A percentile compares a stretch with the other conserved stretches of the same genome.
Evolutionary conservation across 805 yeast genomes (phyloP).

Genomic region (Saccharomycopsis olivae): DNA sequence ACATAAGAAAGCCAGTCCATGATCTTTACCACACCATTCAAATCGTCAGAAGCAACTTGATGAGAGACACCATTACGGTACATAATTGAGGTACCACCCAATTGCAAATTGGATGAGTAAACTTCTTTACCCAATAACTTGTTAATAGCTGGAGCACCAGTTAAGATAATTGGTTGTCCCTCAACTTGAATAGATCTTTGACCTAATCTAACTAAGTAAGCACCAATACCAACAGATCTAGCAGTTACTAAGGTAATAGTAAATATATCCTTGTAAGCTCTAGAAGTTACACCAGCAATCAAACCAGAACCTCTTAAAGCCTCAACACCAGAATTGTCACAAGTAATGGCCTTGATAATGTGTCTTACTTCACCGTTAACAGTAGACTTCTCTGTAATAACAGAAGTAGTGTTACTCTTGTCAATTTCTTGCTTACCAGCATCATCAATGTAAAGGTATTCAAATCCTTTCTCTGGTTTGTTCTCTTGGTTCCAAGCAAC

Average conservation of each 20-base stretch:
- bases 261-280: constrained; percentile 95
- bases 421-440: constrained; percentile 50
- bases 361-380: constrained; percentile 79
- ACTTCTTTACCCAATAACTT: constrained; percentile 95
- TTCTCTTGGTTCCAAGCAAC: constrained; percentile 85
- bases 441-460: constrained; percentile 70
- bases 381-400: constrained; percentile 67
- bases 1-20: constrained; percentile 92
- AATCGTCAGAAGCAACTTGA: constrained; percentile 90
- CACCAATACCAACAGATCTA: constrained; percentile 99
- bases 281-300: constrained; percentile 97
- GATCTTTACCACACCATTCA: constrained; percentile 91
- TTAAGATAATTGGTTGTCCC: constrained; percentile 95
- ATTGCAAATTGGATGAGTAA: constrained; percentile 90
- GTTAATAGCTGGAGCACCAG: constrained; percentile 99
- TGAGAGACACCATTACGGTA: constrained; percentile 97
- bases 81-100: constrained; percentile 99
- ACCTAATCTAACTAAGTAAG: constrained; percentile 94
- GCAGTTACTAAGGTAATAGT: constrained; percentile 98
- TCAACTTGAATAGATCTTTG: constrained; percentile 98
- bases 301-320: constrained; percentile 97
- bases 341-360: constrained; percentile 76
- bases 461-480: constrained; percentile 78
- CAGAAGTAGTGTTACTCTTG: constrained; percentile 47
- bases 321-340: constrained; percentile 98